A percentile compares a stretch with the other conserved stretches of the same genome.
These are phyloP conservation scores for Giardia muris DNA, from an alignment of 208 protist genomes.

Conservation along the genomic window DNA sequence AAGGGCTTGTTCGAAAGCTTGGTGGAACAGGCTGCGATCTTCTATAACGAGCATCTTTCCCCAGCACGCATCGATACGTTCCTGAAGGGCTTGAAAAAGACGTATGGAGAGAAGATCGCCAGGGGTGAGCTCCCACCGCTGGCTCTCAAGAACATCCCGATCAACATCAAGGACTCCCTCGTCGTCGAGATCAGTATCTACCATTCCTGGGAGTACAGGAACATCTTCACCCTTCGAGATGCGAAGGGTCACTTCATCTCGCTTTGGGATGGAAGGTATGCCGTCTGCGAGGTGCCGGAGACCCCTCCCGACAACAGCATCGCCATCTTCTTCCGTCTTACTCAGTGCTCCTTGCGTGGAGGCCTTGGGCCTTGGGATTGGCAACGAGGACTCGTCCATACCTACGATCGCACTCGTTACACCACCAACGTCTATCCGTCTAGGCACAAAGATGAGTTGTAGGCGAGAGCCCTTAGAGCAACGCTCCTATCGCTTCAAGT, in stretches of 20 bases:
- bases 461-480: too few relatives aligned
- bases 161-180: not conserved
- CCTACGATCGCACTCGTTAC: not conserved
- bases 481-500: too few relatives aligned
- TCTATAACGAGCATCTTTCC: slow-evolving; percentile 16
- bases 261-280: slow-evolving; percentile 15
- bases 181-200: slow-evolving; percentile 9
- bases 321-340: slow-evolving; percentile 22
- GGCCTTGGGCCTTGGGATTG: slow-evolving; percentile 20
- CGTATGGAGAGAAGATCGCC: not conserved
- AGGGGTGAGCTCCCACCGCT: not conserved
- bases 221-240: slow-evolving; percentile 10
- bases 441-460: slow-evolving; percentile 6
- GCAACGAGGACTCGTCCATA: not conserved
- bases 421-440: not conserved
- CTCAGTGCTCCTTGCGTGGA: not conserved
- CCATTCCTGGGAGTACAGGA: slow-evolving; percentile 24
- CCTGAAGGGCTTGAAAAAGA: not conserved
- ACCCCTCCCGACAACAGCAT: not conserved
- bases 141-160: not conserved
- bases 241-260: not conserved
- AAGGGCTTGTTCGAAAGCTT: not conserved
- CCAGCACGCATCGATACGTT: not conserved
- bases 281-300: slow-evolving; percentile 15
- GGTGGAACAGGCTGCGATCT: not conserved